Conservation (phyloP, 768 basidiomycete genomes). For the Trametes punicea region DNA sequence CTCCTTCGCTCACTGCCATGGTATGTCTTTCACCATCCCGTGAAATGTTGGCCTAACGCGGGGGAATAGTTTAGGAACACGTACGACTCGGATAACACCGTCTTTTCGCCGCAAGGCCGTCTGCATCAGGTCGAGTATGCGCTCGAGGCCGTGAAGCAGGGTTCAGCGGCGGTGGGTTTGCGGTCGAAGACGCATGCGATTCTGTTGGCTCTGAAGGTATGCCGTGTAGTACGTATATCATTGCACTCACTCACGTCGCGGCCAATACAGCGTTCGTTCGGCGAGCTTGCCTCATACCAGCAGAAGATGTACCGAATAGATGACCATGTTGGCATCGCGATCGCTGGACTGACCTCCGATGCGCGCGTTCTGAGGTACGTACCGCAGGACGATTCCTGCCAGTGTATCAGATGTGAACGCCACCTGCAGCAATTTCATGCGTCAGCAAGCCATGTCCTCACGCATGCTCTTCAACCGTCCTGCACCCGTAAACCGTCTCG, state of each 20-base stretch:
- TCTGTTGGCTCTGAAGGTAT: constrained; percentile 87
- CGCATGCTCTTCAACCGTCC: constrained; percentile 95
- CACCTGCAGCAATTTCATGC: constrained; percentile 88
- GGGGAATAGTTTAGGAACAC: constrained; percentile 80
- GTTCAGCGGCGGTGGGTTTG: constrained; percentile 96
- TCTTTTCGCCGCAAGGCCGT: constrained; percentile 94
- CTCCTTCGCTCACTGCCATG: constrained; percentile 12
- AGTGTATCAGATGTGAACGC: not conserved
- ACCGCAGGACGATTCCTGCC: not conserved
- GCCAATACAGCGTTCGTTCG: constrained; percentile 95
- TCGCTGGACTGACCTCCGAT: constrained; percentile 98
- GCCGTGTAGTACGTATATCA: constrained; percentile 14
- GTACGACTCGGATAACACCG: constrained; percentile 98
- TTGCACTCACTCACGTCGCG: constrained; percentile 3
- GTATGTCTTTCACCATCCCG: not conserved
- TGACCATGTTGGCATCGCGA: constrained; percentile 98
- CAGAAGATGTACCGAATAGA: constrained; percentile 99
- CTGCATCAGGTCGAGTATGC: constrained; percentile 99
- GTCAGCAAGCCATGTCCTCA: constrained; percentile 95
- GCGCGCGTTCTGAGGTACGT: constrained; percentile 92
- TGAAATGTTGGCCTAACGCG: not conserved
- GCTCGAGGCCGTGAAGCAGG: constrained; percentile 98
- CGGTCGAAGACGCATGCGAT: constrained; percentile 94
- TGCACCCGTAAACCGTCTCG: constrained; percentile 90
- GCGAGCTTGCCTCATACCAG: constrained; percentile 98